Evolutionary conservation across 768 basidiomycete genomes (phyloP).

Genomic region (Lactifluus piperatus): DNA sequence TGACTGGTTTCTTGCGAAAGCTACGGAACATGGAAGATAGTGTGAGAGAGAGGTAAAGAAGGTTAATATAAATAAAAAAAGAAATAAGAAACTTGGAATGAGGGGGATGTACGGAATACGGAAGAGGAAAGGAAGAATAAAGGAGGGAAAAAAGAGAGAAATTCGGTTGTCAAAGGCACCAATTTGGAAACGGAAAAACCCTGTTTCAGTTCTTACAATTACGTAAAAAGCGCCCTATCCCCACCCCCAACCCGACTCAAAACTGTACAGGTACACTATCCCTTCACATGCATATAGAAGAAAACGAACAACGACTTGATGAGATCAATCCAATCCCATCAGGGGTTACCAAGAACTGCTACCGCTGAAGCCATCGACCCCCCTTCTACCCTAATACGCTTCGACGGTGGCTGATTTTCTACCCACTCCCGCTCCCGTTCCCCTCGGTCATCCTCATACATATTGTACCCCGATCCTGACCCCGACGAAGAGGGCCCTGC

Average conservation of each 20-base stretch:
- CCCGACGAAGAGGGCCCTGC: conserved; percentile 18
- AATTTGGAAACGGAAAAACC: background rate
- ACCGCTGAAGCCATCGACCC: conserved; percentile 14
- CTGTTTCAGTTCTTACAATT: conserved; percentile 11
- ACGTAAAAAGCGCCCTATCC: conserved; percentile 6
- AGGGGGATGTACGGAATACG: background rate
- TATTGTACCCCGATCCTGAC: conserved; percentile 17
- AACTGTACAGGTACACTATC: background rate
- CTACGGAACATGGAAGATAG: conserved; percentile 50
- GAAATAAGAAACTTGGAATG: background rate
- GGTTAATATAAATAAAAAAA: background rate
- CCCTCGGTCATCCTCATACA: conserved; percentile 7
- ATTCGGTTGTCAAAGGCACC: background rate
- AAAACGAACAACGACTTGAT: background rate
- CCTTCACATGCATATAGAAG: background rate
- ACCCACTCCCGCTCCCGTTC: conserved; percentile 8
- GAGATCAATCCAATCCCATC: background rate
- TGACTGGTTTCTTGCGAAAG: conserved; percentile 57
- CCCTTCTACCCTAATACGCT: conserved; percentile 21
- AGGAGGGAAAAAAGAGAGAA: conserved; percentile 3
- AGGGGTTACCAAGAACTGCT: conserved; percentile 18
- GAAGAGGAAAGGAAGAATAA: background rate
- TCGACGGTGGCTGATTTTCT: conserved; percentile 15
- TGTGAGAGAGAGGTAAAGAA: conserved; percentile 6
- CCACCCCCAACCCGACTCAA: no score